These are phyloP conservation scores for Pyrenochaeta sp. DNA, from an alignment of 2,329 filamentous ascomycete species.

Conservation along the genomic window DNA sequence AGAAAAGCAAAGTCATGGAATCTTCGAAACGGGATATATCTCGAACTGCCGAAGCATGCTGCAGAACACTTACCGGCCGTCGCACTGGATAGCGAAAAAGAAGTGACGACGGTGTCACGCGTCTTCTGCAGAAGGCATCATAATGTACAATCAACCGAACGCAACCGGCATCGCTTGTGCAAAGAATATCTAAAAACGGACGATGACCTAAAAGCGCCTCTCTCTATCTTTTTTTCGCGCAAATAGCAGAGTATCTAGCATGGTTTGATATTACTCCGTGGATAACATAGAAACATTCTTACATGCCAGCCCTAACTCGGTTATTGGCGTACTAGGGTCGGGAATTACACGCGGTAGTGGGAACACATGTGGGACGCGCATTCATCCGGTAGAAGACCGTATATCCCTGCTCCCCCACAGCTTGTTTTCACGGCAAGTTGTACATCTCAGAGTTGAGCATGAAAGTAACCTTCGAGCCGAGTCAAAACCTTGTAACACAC, in stretches of 20 bases:
- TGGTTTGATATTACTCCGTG: background rate
- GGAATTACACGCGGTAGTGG: background rate
- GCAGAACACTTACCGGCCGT: conserved; percentile 80
- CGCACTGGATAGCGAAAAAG: conserved; percentile 88
- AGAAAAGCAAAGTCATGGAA: conserved; percentile 65
- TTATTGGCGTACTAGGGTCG: background rate
- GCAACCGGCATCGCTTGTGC: background rate
- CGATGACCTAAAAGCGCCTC: background rate
- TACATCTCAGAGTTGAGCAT: background rate
- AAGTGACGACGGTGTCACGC: background rate
- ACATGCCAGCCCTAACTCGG: background rate
- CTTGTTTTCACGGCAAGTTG: background rate
- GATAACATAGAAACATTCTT: background rate
- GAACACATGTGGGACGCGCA: background rate
- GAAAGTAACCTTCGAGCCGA: background rate
- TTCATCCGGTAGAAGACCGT: background rate
- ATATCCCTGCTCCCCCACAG: background rate
- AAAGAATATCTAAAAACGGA: background rate
- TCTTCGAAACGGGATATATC: conserved; percentile 82
- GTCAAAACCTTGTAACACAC: background rate
- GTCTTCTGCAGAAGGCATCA: background rate
- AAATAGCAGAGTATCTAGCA: background rate
- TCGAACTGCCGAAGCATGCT: conserved; percentile 87
- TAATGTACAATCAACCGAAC: background rate
- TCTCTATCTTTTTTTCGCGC: background rate